Conservation (phyloP, 73 alveolate species). For the Paraurostyla sp. region DNA sequence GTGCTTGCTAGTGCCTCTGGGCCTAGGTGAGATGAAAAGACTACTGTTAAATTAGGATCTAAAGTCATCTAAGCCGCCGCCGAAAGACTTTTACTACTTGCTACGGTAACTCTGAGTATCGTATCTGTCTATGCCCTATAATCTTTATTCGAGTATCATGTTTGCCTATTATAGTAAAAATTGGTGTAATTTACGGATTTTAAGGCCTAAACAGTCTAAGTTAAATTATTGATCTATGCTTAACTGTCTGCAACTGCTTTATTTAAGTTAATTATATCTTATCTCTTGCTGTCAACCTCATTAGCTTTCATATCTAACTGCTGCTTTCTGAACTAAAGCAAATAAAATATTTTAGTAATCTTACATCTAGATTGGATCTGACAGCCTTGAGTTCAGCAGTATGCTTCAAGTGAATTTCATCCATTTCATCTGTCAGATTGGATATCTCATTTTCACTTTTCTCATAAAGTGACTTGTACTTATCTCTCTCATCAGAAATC, state of each 20-base stretch:
- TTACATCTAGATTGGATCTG: conserved; percentile 3
- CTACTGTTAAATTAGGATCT: not conserved
- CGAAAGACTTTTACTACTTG: not conserved
- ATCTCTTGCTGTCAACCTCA: conserved; percentile 1
- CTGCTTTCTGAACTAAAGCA: not conserved
- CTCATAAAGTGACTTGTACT: not conserved
- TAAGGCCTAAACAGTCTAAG: not conserved
- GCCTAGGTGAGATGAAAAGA: conserved; percentile 20
- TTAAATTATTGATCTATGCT: not conserved
- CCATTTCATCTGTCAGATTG: not conserved
- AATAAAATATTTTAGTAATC: not conserved
- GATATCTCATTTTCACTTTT: not conserved
- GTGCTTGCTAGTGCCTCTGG: not conserved
- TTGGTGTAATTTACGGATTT: not conserved
- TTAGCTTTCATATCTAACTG: conserved; percentile 4
- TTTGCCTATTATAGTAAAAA: not conserved
- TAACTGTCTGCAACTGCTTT: not conserved
- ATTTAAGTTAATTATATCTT: not conserved
- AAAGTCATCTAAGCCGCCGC: conserved; percentile 1
- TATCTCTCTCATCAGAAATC: conserved; percentile 14
- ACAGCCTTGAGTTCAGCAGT: conserved; percentile 41
- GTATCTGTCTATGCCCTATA: not conserved
- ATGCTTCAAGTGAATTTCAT: conserved; percentile 5
- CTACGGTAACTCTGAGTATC: conserved; percentile 24
- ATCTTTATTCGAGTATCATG: conserved; percentile 18